Base-by-base conservation (phyloP, 805 yeast species). In the Barnettozyma vustinii region DNA sequence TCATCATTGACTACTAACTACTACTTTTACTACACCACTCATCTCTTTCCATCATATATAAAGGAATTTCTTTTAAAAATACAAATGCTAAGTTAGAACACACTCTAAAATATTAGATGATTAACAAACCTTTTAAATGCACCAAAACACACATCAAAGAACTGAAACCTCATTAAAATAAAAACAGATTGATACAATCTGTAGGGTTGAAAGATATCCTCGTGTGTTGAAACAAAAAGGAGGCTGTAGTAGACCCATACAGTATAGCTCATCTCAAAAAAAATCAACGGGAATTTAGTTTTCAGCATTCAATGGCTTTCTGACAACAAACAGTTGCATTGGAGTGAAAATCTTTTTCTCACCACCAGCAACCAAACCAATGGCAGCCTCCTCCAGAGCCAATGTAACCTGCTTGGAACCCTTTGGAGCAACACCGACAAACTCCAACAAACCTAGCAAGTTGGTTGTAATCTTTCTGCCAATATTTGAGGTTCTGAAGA, bases 331-430 rank as follows among this genome's bases (percentile, higher is more conserved):
- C 66, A 94, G 77, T 94, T 89, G 87, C 99, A 94, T 94, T 62
- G 99, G 99, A 37, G 98, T 92, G 74, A 94, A 94, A 57, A 94
- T 76, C 61, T 86, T 83, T 68, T 84, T 77, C 70, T 77, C 77
- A 67, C 97, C 99, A 70, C 99, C 99, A 49, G 82, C 87, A 50
- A 91, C 97, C 63, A 94, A 79, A 68, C 90, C 91, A 52, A 92
- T 83, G 49, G 98, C 98, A 53, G 99, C 99, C 66, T 91, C 94
- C 74, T 94, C 99, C 57, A 94, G 79, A 27, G 98, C 98, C 53
- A 71, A 77, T 39, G 98, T 89, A 56, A 94, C 97, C 73, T 88
- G 83, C 64, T 77, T 78, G 18, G 92, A 87, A 52, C 97, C 99
- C 70, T 85, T 81, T 65, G 98, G 97, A 42, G 97, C 97, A 49